Percentiles rank a stretch among this genome's conserved stretches.
Conservation (phyloP, 768 basidiomycete species). For the Auricularia sp. region DNA sequence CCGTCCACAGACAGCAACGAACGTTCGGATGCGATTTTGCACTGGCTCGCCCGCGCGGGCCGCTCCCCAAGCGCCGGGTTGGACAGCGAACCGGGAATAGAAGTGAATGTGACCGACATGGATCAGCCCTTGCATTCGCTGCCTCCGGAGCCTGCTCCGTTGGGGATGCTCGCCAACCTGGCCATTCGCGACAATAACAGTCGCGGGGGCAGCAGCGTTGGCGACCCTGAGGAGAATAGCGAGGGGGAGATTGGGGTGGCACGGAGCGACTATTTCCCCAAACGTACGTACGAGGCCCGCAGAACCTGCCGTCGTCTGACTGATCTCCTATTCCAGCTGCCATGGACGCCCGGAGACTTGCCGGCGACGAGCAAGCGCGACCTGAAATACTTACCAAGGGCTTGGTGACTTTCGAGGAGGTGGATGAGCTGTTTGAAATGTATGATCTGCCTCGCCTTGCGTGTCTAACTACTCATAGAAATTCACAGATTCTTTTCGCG, state of each 20-base stretch:
- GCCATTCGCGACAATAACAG: constrained; percentile 47
- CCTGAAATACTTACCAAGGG: constrained; percentile 78
- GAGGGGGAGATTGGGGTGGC: constrained; percentile 4
- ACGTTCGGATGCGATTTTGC: not conserved
- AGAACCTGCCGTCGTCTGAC: not conserved
- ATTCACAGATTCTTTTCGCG: constrained; percentile 53
- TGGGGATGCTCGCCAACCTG: constrained; percentile 66
- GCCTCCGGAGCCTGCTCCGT: constrained; percentile 62
- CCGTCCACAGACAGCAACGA: not conserved
- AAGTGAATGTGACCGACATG: not conserved
- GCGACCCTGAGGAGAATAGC: constrained; percentile 1
- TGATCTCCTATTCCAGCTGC: not conserved
- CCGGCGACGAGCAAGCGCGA: constrained; percentile 65
- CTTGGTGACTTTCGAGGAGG: constrained; percentile 65
- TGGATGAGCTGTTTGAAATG: constrained; percentile 79
- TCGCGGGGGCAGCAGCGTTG: constrained; percentile 8
- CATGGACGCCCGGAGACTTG: constrained; percentile 39
- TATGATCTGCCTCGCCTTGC: constrained; percentile 27
- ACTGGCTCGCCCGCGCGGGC: not conserved
- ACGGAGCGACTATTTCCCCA: constrained; percentile 1
- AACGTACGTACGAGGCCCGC: not conserved
- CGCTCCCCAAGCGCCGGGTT: not conserved
- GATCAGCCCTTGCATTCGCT: constrained; percentile 18
- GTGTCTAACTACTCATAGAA: constrained; percentile 2
- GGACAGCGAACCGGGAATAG: not conserved